Percentiles rank a stretch among this genome's conserved stretches.
phyloP scores from a whole-genome alignment of 2,329 filamentous ascomycete species.

The Thermomyces lanuginosus region DNA sequence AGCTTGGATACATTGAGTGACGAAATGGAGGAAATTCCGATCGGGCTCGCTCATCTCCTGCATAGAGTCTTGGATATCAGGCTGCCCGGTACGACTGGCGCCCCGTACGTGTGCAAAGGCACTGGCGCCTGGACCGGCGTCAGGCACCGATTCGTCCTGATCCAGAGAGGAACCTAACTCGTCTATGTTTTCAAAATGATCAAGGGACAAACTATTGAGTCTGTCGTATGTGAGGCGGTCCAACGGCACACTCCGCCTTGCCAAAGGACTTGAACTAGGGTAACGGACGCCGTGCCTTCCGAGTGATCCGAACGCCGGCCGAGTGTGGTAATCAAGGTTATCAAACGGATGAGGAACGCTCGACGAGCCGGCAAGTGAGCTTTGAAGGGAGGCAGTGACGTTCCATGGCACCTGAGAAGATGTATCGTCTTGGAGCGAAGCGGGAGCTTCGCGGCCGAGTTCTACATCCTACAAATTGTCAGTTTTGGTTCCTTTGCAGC shows the following conservation, averaged over 20 bases:
- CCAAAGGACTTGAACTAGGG: constrained; percentile 44
- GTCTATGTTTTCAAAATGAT: constrained; percentile 9
- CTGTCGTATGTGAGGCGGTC: constrained; percentile 13
- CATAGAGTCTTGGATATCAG: constrained; percentile 14
- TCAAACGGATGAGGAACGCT: constrained; percentile 17
- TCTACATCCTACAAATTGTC: constrained; percentile 37
- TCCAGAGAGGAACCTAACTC: constrained; percentile 9
- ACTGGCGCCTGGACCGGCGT: not conserved
- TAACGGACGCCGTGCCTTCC: constrained; percentile 35
- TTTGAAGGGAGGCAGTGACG: constrained; percentile 37
- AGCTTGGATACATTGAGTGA: no score
- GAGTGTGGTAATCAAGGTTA: constrained; percentile 20
- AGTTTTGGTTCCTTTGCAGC: no score
- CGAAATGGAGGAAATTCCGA: constrained; percentile 46
- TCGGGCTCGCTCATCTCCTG: constrained; percentile 42
- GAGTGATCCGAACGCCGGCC: constrained; percentile 12
- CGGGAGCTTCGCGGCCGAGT: constrained; percentile 50
- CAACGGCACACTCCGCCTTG: constrained; percentile 31
- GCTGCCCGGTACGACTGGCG: no score
- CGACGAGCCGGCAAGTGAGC: constrained; percentile 32
- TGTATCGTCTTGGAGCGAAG: constrained; percentile 50
- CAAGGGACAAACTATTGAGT: constrained; percentile 11
- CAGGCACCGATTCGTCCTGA: not conserved
- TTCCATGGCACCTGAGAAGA: constrained; percentile 57
- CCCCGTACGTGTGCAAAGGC: no score